Conservation (phyloP, 768 basidiomycete genomes). For the Collybia sp. region DNA sequence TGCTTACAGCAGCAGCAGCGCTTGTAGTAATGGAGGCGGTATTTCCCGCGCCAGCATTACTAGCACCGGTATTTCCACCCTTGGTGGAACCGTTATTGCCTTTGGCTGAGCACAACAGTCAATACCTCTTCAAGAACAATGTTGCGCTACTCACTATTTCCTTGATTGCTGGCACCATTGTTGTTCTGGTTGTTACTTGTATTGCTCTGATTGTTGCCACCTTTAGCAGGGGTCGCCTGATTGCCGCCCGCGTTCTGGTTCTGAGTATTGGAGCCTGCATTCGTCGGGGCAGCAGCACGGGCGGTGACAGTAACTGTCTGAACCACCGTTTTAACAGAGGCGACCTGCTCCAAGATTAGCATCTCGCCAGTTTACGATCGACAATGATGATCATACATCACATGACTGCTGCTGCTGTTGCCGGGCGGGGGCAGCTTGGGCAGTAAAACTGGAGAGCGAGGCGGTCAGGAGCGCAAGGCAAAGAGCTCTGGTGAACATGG, state of each 20-base stretch:
- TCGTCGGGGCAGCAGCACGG: slow-evolving; percentile 15
- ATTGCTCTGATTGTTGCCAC: slow-evolving; percentile 4
- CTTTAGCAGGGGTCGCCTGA: slow-evolving; percentile 1
- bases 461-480: slow-evolving; percentile 36
- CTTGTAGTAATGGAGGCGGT: background rate
- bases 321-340: slow-evolving; percentile 18
- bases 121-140: background rate
- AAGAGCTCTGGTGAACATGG: slow-evolving; percentile 38
- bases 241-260: slow-evolving; percentile 6
- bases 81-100: background rate
- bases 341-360: slow-evolving; percentile 8
- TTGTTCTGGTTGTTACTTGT: too few relatives aligned
- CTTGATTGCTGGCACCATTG: background rate
- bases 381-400: slow-evolving; percentile 11
- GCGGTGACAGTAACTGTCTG: slow-evolving; percentile 33
- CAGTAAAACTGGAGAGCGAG: slow-evolving; percentile 25
- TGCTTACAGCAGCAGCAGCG: too few relatives aligned
- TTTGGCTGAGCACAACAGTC: background rate
- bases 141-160: background rate
- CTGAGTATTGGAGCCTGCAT: slow-evolving; percentile 4
- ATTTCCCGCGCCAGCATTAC: background rate
- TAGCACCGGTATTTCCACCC: background rate
- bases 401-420: slow-evolving; percentile 12
- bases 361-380: slow-evolving; percentile 4
- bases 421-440: slow-evolving; percentile 25